Evolutionary conservation across 208 protist genomes (phyloP).

Genomic region (Leishmania arabica): DNA sequence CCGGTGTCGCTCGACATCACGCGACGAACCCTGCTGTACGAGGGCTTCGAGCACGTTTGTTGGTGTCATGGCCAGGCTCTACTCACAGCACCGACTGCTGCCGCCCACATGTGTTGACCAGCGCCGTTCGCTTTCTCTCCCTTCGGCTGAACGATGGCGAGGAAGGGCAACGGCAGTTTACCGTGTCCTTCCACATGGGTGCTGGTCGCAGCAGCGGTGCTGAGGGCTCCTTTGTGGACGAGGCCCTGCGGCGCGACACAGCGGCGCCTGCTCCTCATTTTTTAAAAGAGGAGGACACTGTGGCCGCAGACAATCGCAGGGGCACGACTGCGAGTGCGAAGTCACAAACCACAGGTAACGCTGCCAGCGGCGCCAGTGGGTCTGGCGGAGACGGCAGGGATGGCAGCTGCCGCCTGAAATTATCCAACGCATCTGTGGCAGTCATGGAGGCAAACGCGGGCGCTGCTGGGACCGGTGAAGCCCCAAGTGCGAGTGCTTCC

Average conservation of each 20-base stretch:
- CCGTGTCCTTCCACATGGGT: not conserved
- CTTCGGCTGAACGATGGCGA: conserved; percentile 1
- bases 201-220: not conserved
- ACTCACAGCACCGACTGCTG: not conserved
- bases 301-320: not conserved
- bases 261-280: not conserved
- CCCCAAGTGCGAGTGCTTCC: not conserved
- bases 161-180: not conserved
- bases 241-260: not conserved
- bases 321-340: not conserved
- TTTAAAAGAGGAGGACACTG: not conserved
- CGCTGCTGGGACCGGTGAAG: not conserved
- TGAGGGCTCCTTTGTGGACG: not conserved
- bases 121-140: not conserved
- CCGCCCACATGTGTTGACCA: not conserved
- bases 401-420: not conserved
- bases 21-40: not conserved
- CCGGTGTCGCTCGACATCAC: conserved; percentile 1
- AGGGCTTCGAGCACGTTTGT: not conserved
- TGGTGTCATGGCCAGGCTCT: not conserved
- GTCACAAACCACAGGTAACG: not conserved
- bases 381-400: not conserved
- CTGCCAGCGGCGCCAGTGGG: not conserved
- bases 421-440: not conserved
- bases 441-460: not conserved